Evolutionary conservation across 805 yeast species (phyloP).

Genomic region (Nakazawaea anatomiae): DNA sequence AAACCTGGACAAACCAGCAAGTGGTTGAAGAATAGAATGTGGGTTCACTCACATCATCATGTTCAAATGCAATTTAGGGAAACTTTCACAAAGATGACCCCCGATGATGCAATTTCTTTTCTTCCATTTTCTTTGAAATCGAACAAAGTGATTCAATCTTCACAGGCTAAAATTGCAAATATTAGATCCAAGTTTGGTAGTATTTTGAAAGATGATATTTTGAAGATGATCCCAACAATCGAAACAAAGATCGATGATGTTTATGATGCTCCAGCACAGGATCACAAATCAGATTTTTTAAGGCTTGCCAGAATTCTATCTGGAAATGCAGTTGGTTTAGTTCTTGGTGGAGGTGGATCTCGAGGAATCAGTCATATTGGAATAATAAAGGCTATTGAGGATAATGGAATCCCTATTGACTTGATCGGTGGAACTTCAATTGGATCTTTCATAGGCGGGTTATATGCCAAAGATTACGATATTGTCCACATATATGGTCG

Average conservation of each 20-base stretch:
- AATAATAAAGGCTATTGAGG: constrained; percentile 83
- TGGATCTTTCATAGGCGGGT: constrained; percentile 93
- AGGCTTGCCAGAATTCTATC: constrained; percentile 85
- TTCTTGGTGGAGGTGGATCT: constrained; percentile 97
- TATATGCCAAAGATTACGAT: constrained; percentile 90
- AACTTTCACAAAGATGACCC: not conserved
- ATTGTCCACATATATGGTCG: constrained; percentile 87
- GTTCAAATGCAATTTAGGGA: constrained; percentile 53
- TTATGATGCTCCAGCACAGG: constrained; percentile 30
- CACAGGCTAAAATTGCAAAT: constrained; percentile 10
- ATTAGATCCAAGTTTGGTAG: constrained; percentile 9
- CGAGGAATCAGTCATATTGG: constrained; percentile 93
- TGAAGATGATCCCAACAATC: constrained; percentile 9
- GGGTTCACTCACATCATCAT: constrained; percentile 95
- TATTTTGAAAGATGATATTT: constrained; percentile 21
- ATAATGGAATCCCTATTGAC: constrained; percentile 89
- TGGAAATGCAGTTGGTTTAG: constrained; percentile 91
- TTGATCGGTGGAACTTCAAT: constrained; percentile 94
- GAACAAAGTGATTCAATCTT: constrained; percentile 6
- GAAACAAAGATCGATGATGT: constrained; percentile 9
- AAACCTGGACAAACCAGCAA: constrained; percentile 77
- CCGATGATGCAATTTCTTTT: constrained; percentile 4
- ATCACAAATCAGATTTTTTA: constrained; percentile 82
- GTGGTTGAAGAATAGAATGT: constrained; percentile 80
- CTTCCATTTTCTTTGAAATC: constrained; percentile 2